Evolutionary conservation across 2,329 filamentous ascomycete species (phyloP).

Genomic region (Bipolaris bicolor): DNA sequence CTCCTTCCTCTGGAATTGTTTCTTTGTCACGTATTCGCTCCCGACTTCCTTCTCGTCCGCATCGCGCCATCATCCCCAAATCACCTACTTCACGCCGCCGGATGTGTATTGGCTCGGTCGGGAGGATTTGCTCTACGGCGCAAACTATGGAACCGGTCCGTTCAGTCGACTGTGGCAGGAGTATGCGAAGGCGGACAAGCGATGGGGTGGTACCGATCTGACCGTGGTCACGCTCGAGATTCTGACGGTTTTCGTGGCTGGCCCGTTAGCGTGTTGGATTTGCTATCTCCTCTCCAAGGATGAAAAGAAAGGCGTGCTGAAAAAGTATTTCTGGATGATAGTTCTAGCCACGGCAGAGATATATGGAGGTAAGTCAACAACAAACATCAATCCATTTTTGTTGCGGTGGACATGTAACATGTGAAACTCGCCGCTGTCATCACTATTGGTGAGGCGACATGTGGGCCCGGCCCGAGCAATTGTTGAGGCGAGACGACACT

Average conservation of each 20-base stretch:
- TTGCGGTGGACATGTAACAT: constrained; percentile 5
- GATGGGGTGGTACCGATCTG: constrained; percentile 66
- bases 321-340: constrained; percentile 60
- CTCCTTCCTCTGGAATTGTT: constrained; percentile 90
- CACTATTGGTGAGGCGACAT: constrained; percentile 24
- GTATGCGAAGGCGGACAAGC: constrained; percentile 67
- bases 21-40: constrained; percentile 69
- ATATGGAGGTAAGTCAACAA: constrained; percentile 59
- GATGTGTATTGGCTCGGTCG: constrained; percentile 61
- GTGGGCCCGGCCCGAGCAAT: constrained; percentile 26
- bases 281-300: constrained; percentile 59
- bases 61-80: constrained; percentile 33
- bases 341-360: constrained; percentile 67
- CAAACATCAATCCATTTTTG: constrained; percentile 5
- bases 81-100: constrained; percentile 53
- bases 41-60: constrained; percentile 47
- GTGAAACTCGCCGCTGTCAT: constrained; percentile 12
- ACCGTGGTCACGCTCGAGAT: constrained; percentile 66
- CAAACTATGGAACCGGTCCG: constrained; percentile 61
- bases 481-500: constrained; percentile 26
- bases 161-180: constrained; percentile 67
- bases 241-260: constrained; percentile 65
- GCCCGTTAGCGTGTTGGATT: constrained; percentile 63
- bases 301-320: constrained; percentile 46
- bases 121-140: constrained; percentile 63